Conservation (phyloP, 2,329 filamentous ascomycete species). For the Fusarium sp. region DNA sequence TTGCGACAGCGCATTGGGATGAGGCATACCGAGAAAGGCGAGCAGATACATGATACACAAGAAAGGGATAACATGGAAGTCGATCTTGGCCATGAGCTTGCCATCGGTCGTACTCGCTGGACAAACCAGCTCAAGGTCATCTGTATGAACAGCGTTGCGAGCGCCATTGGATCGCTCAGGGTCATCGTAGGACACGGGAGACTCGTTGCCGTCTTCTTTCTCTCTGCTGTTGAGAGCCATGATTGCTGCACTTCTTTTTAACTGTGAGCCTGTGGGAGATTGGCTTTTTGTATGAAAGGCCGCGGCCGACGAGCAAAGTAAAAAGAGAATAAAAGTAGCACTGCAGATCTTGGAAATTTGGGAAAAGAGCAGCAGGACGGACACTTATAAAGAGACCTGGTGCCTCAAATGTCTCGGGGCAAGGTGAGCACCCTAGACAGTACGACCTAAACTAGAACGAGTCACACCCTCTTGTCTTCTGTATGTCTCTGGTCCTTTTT, state of each 20-base stretch:
- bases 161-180: conserved; percentile 34
- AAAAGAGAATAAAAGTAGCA: conserved; percentile 2
- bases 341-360: conserved; percentile 25
- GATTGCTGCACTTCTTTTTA: not conserved
- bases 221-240: conserved; percentile 38
- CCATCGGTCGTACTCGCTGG: conserved; percentile 72
- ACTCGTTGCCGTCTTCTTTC: conserved; percentile 42
- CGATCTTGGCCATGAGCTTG: conserved; percentile 77
- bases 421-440: conserved; percentile 16
- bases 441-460: conserved; percentile 12
- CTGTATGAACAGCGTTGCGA: conserved; percentile 29
- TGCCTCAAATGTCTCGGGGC: conserved; percentile 30
- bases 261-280: not conserved
- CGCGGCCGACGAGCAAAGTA: not conserved
- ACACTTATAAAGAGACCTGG: conserved; percentile 31
- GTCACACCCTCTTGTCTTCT: conserved; percentile 18
- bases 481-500: not conserved
- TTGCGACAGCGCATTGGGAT: conserved; percentile 3
- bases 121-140: conserved; percentile 53
- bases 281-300: conserved; percentile 11
- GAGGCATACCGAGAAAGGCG: conserved; percentile 69
- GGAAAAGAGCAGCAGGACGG: conserved; percentile 13
- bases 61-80: conserved; percentile 78
- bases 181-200: conserved; percentile 43
- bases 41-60: conserved; percentile 79